Evolutionary conservation across 2,329 filamentous ascomycete genomes (phyloP), one percentile per base, ranked within the genome.

Genomic region (Aspergillus eucalypticola): DNA sequence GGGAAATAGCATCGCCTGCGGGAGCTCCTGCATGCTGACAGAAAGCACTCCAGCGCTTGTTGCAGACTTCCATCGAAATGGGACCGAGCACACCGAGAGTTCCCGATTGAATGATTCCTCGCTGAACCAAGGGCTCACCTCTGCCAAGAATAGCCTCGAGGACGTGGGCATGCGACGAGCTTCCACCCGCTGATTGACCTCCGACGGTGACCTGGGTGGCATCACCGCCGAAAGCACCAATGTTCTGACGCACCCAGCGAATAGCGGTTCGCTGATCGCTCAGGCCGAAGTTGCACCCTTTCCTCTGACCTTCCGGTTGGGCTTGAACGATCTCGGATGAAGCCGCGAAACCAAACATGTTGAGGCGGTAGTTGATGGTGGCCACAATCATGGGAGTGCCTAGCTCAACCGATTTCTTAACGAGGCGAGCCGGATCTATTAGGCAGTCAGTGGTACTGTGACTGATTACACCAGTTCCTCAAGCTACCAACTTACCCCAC

Each of bases 91-190:
- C 39, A 10, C 53, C 53, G 2, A 55, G 2, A 4, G 53, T 41
- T 2, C 53, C 53, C 17, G 53, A 55, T 19, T 55, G 53, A 3
- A 55, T 42, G 10, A 55, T 55, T 11, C 39, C 53, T n/a, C 42
- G 53, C 53, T 55, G 53, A 8, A 41, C 15, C 23, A 54, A 13
- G n/a, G 52, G 52, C 39, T 54, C 10, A 13, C 52, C 6, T 25
- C 32, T 54, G 10, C 38, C 23, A n/a, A 44, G 17, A 23, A 44
- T 15, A 3, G 52, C 52, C 15, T 44, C 52, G 8, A 54, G n/a
- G 6, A 44, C 39, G 41, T 54, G 52, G n/a, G 38, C 52, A 54
- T 54, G 52, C 23, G 52, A 54, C 25, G 52, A 54, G 21, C 52
- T 54, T 44, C 52, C 52, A 8, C 52, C 52, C 3, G 52, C 52